Conservation (phyloP, 2,329 filamentous ascomycete species). For the Tolypocladium pustulatum region DNA sequence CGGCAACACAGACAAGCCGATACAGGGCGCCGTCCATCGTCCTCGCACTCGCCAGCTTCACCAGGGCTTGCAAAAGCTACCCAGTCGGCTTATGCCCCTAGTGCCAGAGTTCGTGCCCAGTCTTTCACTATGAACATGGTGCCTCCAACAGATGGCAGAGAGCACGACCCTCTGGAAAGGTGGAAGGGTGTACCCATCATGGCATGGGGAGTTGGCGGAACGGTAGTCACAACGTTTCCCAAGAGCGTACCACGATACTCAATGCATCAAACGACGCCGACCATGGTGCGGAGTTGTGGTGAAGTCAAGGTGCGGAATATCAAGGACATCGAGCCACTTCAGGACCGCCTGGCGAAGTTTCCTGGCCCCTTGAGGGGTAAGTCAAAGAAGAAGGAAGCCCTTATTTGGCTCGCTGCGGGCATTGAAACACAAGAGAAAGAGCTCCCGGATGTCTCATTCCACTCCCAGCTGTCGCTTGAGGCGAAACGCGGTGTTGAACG, state of each 20-base stretch:
- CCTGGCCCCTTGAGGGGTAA: slow-evolving; percentile 85
- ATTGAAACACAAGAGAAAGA: slow-evolving; percentile 63
- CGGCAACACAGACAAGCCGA: slow-evolving; percentile 24
- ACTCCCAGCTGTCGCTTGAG: slow-evolving; percentile 41
- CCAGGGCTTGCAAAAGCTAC: slow-evolving; percentile 17
- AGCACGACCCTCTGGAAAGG: slow-evolving; percentile 68
- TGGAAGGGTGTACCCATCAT: slow-evolving; percentile 89
- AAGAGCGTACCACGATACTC: slow-evolving; percentile 81
- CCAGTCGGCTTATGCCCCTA: slow-evolving; percentile 17
- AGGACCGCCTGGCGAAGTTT: slow-evolving; percentile 68
- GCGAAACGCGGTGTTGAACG: slow-evolving; percentile 71
- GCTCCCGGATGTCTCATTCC: slow-evolving; percentile 36
- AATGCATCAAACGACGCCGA: slow-evolving; percentile 59
- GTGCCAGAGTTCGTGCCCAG: slow-evolving; percentile 35
- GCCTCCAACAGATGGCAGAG: slow-evolving; percentile 52
- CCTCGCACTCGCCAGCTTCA: slow-evolving; percentile 35
- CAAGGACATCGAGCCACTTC: slow-evolving; percentile 61
- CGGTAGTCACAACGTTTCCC: slow-evolving; percentile 75
- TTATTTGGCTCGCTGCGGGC: slow-evolving; percentile 67
- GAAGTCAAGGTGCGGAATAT: slow-evolving; percentile 69
- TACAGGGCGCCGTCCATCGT: slow-evolving; percentile 43
- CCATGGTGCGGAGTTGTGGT: slow-evolving; percentile 72
- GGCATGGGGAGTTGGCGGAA: slow-evolving; percentile 78
- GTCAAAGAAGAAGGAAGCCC: slow-evolving; percentile 87
- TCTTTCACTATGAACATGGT: slow-evolving; percentile 49